Evolutionary conservation across 495 filamentous ascomycete genomes (phyloP).

Genomic region (Parathielavia appendiculata): DNA sequence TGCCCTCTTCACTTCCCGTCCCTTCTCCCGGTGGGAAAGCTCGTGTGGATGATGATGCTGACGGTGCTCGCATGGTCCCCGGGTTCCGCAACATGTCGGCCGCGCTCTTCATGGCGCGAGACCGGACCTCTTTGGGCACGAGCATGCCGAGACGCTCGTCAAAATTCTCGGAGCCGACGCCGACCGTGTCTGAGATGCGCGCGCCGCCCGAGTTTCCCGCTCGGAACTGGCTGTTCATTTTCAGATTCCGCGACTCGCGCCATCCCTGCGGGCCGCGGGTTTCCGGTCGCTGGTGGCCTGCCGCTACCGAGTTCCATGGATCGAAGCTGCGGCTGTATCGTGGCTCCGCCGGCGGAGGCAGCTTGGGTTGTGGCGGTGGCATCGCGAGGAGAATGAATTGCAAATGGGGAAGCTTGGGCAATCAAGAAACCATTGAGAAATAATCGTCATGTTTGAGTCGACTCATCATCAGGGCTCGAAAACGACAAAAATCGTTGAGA

Average conservation of each 20-base stretch:
- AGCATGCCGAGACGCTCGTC: slow-evolving; percentile 44
- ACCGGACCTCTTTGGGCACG: slow-evolving; percentile 40
- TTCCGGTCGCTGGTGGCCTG: slow-evolving; percentile 76
- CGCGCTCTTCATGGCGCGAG: slow-evolving; percentile 38
- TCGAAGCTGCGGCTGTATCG: slow-evolving; percentile 56
- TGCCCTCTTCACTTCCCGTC: not conserved
- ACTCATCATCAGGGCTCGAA: not conserved
- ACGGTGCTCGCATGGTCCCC: slow-evolving; percentile 33
- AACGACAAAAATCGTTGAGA: not conserved
- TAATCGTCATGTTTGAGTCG: not conserved
- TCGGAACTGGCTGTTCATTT: slow-evolving; percentile 63
- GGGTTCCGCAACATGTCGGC: slow-evolving; percentile 47
- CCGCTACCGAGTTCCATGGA: slow-evolving; percentile 73
- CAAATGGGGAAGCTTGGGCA: not conserved
- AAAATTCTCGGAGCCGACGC: slow-evolving; percentile 46
- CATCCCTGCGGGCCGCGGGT: slow-evolving; percentile 59
- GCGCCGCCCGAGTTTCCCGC: slow-evolving; percentile 46
- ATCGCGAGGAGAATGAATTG: slow-evolving; percentile 14
- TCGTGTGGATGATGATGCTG: not conserved
- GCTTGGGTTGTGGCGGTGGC: slow-evolving; percentile 23
- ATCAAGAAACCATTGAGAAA: not conserved
- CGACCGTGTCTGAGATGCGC: slow-evolving; percentile 54
- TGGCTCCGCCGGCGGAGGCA: slow-evolving; percentile 44
- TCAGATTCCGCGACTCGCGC: slow-evolving; percentile 61
- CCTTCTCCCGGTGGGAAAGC: not conserved